phyloP scores from a whole-genome alignment of 306 rosid species.

The Glycine latifolia region DNA sequence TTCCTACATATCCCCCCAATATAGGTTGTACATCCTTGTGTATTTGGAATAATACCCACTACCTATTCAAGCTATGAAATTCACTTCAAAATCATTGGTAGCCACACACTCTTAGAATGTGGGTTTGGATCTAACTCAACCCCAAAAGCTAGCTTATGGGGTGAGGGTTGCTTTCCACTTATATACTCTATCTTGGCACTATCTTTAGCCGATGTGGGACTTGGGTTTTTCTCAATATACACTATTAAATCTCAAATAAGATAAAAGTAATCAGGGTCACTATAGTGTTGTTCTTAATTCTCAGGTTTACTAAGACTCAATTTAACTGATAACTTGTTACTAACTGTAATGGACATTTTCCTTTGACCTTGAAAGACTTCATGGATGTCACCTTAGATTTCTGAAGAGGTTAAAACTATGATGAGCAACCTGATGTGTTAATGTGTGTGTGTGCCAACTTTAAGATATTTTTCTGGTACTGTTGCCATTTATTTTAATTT shows the following conservation, averaged over 20 bases:
- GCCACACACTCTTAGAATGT: no score
- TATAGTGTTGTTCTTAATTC: conserved; percentile 12
- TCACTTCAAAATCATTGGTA: neutral
- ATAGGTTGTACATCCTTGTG: neutral
- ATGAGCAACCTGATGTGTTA: neutral
- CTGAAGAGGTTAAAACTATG: neutral
- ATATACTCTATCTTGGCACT: no score
- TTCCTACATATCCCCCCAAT: neutral
- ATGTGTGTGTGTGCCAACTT: no score
- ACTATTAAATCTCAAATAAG: no score
- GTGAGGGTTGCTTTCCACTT: no score
- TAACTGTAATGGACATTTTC: neutral
- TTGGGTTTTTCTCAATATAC: no score
- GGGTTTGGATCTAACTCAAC: no score
- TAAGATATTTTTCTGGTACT: neutral
- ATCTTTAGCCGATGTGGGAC: no score
- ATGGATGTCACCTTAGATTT: neutral
- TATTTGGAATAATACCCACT: neutral
- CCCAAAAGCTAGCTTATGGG: no score
- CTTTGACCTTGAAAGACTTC: neutral
- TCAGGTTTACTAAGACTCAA: neutral
- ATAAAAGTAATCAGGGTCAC: conserved; percentile 2
- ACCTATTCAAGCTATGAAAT: neutral
- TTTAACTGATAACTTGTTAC: neutral
- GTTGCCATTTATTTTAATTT: neutral